Percentiles rank a stretch among this genome's conserved stretches.
phyloP scores from a whole-genome alignment of 2,329 filamentous ascomycete species.

The Trichoderma guizhouense region DNA sequence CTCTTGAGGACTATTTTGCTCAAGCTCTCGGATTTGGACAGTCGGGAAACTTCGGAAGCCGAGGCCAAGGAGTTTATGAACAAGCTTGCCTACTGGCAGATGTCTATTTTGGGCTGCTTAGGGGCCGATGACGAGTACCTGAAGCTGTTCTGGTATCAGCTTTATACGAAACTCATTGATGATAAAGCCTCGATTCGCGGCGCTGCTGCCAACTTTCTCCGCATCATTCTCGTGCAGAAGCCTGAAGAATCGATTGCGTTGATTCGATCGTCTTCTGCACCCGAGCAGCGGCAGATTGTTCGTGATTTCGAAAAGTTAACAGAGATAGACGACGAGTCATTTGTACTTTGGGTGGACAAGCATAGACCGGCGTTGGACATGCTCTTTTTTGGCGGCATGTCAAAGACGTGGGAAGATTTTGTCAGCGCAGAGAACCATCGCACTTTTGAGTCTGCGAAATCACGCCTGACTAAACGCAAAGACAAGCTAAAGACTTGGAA shows the following conservation, averaged over 20 bases:
- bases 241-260: slow-evolving; percentile 74
- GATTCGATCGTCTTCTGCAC: slow-evolving; percentile 66
- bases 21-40: slow-evolving; percentile 78
- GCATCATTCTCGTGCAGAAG: slow-evolving; percentile 92
- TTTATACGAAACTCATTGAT: slow-evolving; percentile 85
- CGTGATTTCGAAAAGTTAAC: slow-evolving; percentile 79
- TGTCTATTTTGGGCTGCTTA: slow-evolving; percentile 76
- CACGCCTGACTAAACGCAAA: slow-evolving; percentile 68
- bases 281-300: slow-evolving; percentile 68
- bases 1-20: slow-evolving; percentile 79
- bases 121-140: slow-evolving; percentile 78
- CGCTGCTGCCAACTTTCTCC: slow-evolving; percentile 78
- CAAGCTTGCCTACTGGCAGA: slow-evolving; percentile 93
- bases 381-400: slow-evolving; percentile 78
- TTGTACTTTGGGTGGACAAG: slow-evolving; percentile 83
- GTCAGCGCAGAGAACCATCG: slow-evolving; percentile 76
- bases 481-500: slow-evolving; percentile 83
- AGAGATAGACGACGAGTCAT: slow-evolving; percentile 84
- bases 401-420: slow-evolving; percentile 84
- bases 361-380: slow-evolving; percentile 74
- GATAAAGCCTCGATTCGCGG: slow-evolving; percentile 63
- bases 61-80: slow-evolving; percentile 72
- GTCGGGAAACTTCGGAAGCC: slow-evolving; percentile 52
- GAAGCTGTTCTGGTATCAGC: slow-evolving; percentile 83
- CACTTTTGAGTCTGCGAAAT: slow-evolving; percentile 71